phyloP scores from a whole-genome alignment of 495 filamentous ascomycete species.

The Pyrenula massariospora region DNA sequence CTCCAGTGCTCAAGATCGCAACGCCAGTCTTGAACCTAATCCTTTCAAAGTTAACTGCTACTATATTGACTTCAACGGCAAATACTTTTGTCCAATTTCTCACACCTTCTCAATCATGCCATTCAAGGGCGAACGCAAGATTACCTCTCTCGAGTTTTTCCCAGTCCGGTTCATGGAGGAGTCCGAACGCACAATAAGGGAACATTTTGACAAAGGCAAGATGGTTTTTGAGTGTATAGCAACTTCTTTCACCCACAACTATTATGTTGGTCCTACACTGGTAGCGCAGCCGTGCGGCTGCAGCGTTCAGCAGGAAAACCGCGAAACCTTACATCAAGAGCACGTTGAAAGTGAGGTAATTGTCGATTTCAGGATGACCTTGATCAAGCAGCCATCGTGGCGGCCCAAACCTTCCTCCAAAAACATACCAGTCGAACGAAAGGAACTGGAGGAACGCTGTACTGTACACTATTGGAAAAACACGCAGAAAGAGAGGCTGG shows the following conservation, averaged over 20 bases:
- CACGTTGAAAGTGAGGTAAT: background rate
- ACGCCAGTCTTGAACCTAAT: background rate
- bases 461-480: background rate
- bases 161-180: slow-evolving; percentile 3
- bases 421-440: background rate
- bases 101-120: slow-evolving; percentile 10
- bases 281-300: background rate
- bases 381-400: background rate
- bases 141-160: slow-evolving; percentile 1
- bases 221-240: slow-evolving; percentile 17
- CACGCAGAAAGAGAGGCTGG: background rate
- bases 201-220: slow-evolving; percentile 15
- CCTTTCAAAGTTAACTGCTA: slow-evolving; percentile 16
- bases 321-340: background rate
- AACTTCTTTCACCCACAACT: slow-evolving; percentile 16
- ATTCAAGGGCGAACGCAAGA: background rate
- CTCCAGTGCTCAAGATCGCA: background rate
- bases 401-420: background rate
- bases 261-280: slow-evolving; percentile 31
- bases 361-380: background rate
- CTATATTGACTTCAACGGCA: slow-evolving; percentile 30
- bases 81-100: slow-evolving; percentile 22
- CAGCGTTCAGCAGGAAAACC: background rate
- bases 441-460: background rate
- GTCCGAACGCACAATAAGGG: background rate